Evolutionary conservation across 352 stramenopile genomes (phyloP).

Genomic region (Aphanomyces stellatus): DNA sequence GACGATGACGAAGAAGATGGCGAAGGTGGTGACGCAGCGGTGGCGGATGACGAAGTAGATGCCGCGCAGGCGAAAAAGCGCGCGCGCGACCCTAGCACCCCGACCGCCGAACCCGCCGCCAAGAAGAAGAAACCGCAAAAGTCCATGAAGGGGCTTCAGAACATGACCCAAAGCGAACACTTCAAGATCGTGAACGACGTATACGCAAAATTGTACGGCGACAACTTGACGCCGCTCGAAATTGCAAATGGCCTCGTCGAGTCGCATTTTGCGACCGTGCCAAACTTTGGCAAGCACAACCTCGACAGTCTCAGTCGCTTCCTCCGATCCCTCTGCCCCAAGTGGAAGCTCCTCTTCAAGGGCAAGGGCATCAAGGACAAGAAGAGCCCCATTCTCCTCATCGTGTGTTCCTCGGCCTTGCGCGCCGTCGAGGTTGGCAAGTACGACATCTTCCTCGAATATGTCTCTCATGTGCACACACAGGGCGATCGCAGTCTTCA

Average conservation of each 20-base stretch:
- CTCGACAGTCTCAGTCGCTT: slow-evolving; percentile 61
- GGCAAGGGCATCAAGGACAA: slow-evolving; percentile 73
- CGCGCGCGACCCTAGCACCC: slow-evolving; percentile 39
- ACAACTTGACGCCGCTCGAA: slow-evolving; percentile 75
- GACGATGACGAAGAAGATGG: slow-evolving; percentile 15
- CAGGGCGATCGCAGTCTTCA: slow-evolving; percentile 67
- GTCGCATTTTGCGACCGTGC: slow-evolving; percentile 49
- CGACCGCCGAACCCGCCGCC: not conserved
- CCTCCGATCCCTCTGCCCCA: slow-evolving; percentile 58
- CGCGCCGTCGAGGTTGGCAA: slow-evolving; percentile 91
- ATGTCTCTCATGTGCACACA: too few relatives aligned
- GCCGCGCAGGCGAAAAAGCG: slow-evolving; percentile 27
- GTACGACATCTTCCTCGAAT: too few relatives aligned
- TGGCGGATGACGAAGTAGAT: slow-evolving; percentile 30
- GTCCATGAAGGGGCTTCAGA: slow-evolving; percentile 62
- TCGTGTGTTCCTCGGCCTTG: slow-evolving; percentile 88
- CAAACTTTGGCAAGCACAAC: slow-evolving; percentile 71
- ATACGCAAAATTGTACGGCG: slow-evolving; percentile 65
- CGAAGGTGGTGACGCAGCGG: slow-evolving; percentile 8
- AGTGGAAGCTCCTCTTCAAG: slow-evolving; percentile 68
- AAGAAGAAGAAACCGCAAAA: slow-evolving; percentile 23
- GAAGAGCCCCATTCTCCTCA: slow-evolving; percentile 86
- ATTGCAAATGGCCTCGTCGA: slow-evolving; percentile 72
- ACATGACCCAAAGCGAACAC: slow-evolving; percentile 63
- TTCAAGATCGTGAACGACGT: slow-evolving; percentile 78